These are phyloP conservation scores for Piper betle DNA, from an alignment of 164 flowering plant genomes.

Conservation along the genomic window DNA sequence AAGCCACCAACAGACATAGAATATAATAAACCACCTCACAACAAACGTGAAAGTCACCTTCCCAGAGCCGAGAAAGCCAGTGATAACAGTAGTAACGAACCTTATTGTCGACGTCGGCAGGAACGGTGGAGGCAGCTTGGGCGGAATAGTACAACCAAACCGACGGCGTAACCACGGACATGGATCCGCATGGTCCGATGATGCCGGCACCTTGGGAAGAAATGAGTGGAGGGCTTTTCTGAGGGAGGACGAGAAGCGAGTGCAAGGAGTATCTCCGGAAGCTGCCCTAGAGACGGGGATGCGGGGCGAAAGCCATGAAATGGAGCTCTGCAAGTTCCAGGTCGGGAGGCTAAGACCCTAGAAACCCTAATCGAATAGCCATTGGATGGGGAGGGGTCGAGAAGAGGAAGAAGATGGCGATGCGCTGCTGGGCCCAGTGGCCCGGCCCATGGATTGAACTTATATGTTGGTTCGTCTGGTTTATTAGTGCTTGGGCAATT, in stretches of 20 bases:
- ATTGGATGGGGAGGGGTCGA: too few relatives aligned
- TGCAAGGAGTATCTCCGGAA: not conserved
- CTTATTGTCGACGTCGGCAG: slow-evolving; percentile 33
- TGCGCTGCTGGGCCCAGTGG: too few relatives aligned
- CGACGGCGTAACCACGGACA: slow-evolving; percentile 21
- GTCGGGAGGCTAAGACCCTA: not conserved
- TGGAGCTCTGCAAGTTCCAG: slow-evolving; percentile 4
- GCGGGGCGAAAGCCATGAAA: slow-evolving; percentile 7
- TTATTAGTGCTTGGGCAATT: too few relatives aligned
- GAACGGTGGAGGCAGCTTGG: slow-evolving; percentile 13
- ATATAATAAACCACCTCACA: not conserved
- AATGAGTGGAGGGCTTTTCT: slow-evolving; percentile 13
- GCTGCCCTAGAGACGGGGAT: slow-evolving; percentile 1
- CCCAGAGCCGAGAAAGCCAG: slow-evolving; percentile 95
- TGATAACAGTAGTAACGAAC: slow-evolving; percentile 76
- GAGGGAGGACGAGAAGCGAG: slow-evolving; percentile 1
- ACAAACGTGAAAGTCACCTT: slow-evolving; percentile 33
- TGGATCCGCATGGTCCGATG: slow-evolving; percentile 4
- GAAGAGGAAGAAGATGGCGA: too few relatives aligned
- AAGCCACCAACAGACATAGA: not conserved
- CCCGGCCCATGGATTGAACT: too few relatives aligned
- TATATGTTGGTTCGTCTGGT: too few relatives aligned
- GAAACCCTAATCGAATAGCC: not conserved
- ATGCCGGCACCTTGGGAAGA: not conserved
- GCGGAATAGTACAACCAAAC: slow-evolving; percentile 8